Base-by-base conservation (phyloP, 345 rosid species). In the Eucalyptus cladocalyx region DNA sequence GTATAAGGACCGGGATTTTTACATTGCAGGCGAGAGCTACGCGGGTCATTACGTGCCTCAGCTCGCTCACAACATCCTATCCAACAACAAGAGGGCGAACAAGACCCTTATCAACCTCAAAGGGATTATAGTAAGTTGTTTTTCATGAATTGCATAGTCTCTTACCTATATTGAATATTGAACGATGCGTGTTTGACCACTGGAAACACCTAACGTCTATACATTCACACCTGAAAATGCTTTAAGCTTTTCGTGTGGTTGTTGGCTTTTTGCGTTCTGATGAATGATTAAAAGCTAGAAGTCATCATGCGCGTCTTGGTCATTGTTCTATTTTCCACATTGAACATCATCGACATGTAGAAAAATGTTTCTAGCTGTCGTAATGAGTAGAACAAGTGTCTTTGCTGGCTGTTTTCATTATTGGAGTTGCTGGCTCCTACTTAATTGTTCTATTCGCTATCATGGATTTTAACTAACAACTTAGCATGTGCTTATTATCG, bases 31-130 rank as follows among this genome's bases (percentile, higher is more conserved):
- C 1, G 99, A 97, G 92, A 97, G 99, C 92, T 97, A 97, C 86
- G 98, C 98, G 0, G 99, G 98, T 3, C 99, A 97, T 90, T 97
- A 95, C 88, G 99, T 94, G 21, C 97, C 99, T 62, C 98, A 97
- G 50, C 96, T 97, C 76, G 97, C 98, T 11, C 95, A 94, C 47
- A 92, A 93, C 83, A 94, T 97, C 91, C 95, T 95, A 30, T 28
- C 81, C 88, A 93, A 95, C 54, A 95, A 94, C 91, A 88, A 91
- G 50, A 93, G 87, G 87, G 89, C 93, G 43, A 92, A 93, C 89
- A 93, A 43, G 26, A 92, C 93, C 34, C 88, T 91, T 34, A 93
- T 97, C 94, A 94, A 97, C 89, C 95, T 97, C 95, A 94, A 94
- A 92, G 99, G 99, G 62, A 95, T 97, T 89, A 87, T 94, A 23